A percentile compares a stretch with the other conserved stretches of the same genome.
Conservation (phyloP, 2,329 filamentous ascomycete species). For the Exophiala dermatitidis region DNA sequence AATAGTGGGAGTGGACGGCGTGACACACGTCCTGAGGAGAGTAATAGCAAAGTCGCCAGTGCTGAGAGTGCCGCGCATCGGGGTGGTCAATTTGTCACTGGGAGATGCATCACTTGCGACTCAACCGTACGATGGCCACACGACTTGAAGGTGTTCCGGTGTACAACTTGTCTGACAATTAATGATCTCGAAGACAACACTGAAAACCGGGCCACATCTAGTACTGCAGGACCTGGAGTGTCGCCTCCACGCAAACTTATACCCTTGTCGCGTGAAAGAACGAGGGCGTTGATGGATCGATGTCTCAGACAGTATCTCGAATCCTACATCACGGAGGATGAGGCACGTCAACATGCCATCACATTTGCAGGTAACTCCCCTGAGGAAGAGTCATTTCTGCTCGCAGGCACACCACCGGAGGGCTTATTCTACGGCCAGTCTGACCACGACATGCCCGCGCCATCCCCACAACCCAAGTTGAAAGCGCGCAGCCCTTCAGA, state of each 20-base stretch:
- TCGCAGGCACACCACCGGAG: constrained; percentile 20
- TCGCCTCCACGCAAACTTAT: constrained; percentile 24
- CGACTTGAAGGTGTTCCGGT: constrained; percentile 67
- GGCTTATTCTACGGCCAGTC: constrained; percentile 11
- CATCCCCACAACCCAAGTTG: constrained; percentile 7
- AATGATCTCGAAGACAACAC: constrained; percentile 61
- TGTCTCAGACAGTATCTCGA: constrained; percentile 48
- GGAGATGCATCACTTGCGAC: constrained; percentile 80
- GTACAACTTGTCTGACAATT: constrained; percentile 74
- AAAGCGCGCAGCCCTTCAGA: constrained; percentile 18
- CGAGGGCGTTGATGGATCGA: constrained; percentile 50
- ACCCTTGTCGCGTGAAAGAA: constrained; percentile 55
- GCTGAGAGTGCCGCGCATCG: constrained; percentile 19
- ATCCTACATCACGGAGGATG: constrained; percentile 32
- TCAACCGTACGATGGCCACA: constrained; percentile 72
- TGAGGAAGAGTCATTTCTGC: constrained; percentile 23
- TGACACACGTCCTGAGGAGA: constrained; percentile 37
- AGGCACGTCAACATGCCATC: constrained; percentile 1
- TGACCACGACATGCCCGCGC: constrained; percentile 17
- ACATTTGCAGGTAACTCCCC: constrained; percentile 3
- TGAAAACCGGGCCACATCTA: constrained; percentile 17
- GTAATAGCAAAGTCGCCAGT: constrained; percentile 28
- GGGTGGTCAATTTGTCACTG: constrained; percentile 54
- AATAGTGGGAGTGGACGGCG: constrained; percentile 37
- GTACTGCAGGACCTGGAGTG: background rate